phyloP scores from a whole-genome alignment of 2,329 filamentous ascomycete species.

The Sporothrix variecibatus region DNA sequence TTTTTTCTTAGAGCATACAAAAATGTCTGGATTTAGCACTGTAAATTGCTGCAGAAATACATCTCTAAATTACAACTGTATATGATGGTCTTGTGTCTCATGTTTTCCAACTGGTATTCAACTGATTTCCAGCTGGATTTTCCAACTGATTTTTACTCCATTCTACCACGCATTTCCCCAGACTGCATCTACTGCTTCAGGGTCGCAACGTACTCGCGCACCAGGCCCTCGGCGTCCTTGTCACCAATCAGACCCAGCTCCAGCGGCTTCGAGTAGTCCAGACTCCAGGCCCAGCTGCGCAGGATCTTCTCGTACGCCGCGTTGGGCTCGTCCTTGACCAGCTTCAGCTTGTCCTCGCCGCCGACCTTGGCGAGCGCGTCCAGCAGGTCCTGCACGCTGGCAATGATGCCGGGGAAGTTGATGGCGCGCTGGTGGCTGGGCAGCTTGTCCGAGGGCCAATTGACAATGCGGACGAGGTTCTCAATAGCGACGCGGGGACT shows the following conservation, averaged over 20 bases:
- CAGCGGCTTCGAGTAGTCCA: conserved; percentile 55
- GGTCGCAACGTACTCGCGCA: conserved; percentile 56
- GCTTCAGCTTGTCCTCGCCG: conserved; percentile 54
- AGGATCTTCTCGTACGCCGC: conserved; percentile 58
- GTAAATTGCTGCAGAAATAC: background rate
- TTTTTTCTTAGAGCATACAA: too few species aligned
- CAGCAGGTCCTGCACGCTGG: conserved; percentile 62
- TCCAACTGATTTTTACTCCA: background rate
- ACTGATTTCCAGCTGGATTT: too few species aligned
- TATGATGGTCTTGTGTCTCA: conserved; percentile 11
- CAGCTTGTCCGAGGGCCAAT: conserved; percentile 45
- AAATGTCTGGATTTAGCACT: background rate
- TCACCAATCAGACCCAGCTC: conserved; percentile 55
- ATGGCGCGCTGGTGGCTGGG: conserved; percentile 52
- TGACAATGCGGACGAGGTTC: conserved; percentile 53
- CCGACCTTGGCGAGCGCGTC: conserved; percentile 58
- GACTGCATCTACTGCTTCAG: conserved; percentile 32
- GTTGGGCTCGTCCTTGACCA: conserved; percentile 58
- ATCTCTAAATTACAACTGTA: background rate
- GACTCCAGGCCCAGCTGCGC: conserved; percentile 60
- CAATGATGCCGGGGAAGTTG: conserved; percentile 59
- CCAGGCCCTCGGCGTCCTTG: conserved; percentile 54
- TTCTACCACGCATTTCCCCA: background rate
- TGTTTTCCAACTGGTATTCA: conserved; percentile 5
- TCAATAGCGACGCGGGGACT: conserved; percentile 54